Evolutionary conservation across 805 yeast genomes (phyloP), one percentile per base, ranked within the genome.

Genomic region (Metschnikowia drakensbergensis): DNA sequence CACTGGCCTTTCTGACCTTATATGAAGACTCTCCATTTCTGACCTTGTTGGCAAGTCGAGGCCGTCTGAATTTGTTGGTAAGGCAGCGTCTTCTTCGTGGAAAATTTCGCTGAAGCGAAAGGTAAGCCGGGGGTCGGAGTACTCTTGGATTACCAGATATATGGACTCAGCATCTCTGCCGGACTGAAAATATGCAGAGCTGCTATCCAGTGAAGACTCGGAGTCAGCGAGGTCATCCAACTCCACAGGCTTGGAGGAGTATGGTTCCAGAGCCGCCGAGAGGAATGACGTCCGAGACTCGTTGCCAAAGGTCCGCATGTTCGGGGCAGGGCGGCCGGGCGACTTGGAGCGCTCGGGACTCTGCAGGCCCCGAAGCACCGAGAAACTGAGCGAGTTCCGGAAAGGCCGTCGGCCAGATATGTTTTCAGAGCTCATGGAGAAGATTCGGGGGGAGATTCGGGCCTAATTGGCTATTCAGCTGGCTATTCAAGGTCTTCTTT

Each of bases 221-320:
- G 74, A 64, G 53, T 72, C 77, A 13, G 76, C 76, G 54, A 72
- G 69, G 38, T 71, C 76, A 8, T 62, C 66, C 25, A 67, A 47
- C 5, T 58, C 55, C 30, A 62, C 48, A 27, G 47, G 43, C 30
- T 39, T 45, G 6, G 27, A 29, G 5, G 42, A 17, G 32, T 26
- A 30, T n/a, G 45, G 26, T 6, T 37, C 17, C 28, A 49, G 44
- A 6, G 32, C 33, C 5, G 42, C 30, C 39, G 44, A 48, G 4
- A 35, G 31, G 11, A 51, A 51, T 5, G 54, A 48, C 2, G 34
- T 32, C 5, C 45, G 45, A 5, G 54, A 51, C n/a, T 42, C 50
- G 22, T 51, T 48, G 17, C 37, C 38, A 7, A 40, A 40, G 6
- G 31, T 4, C 9, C 36, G 43, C 8, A 29, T 7, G n/a, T 39